Evolutionary conservation across 108 stramenopile genomes (phyloP), one percentile per base, ranked within the genome.

Genomic region (Craspedostauros australis): DNA sequence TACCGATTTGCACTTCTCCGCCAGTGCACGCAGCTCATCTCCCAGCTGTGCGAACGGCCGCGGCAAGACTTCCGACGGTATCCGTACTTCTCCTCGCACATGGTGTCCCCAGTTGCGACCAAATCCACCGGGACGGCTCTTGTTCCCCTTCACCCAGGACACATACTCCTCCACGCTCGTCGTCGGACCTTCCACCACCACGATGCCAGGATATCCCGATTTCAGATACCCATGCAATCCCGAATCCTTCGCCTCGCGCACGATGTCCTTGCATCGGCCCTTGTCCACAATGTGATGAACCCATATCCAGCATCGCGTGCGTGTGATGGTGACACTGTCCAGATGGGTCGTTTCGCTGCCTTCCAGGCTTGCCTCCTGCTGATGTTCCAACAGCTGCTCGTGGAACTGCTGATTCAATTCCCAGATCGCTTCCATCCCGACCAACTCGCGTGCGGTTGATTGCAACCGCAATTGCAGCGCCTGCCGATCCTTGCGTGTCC

Each of bases 41-140:
- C 46, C 68, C 46, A 75, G 30, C 22, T 69, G 71, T 37, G 58
- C 41, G 47, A 75, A 75, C 9, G 16, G 21, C 16, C 39, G 46
- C 5, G 63, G 51, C 11, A 72, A 56, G 14, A 40, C 20, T 22
- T 39, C 7, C 28, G 46, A 14, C 22, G 26, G 36, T 18, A 47
- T 45, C 9, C 26, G 9, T 9, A 70, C 32, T 44, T 79, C 64
- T 9, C 77, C 73, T 29, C 67, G 47, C 8, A 79, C 77, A 54
- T 79, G 77, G 48, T 79, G 77, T 9, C 73, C 73, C 77, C 73
- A 79, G 57, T 79, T 75, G 21, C 77, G 45, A 9, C 77, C 77
- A 48, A 79, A 79, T 21, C 77, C 77, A 34, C 73, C 73, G 15
- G 65, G 70, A 14, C 65, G 58, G 31, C 70, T 72, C 43, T 79